phyloP scores from a whole-genome alignment of 225 moss, liverwort and hornwort genomes.

The Physcomitrellopsis africana region DNA sequence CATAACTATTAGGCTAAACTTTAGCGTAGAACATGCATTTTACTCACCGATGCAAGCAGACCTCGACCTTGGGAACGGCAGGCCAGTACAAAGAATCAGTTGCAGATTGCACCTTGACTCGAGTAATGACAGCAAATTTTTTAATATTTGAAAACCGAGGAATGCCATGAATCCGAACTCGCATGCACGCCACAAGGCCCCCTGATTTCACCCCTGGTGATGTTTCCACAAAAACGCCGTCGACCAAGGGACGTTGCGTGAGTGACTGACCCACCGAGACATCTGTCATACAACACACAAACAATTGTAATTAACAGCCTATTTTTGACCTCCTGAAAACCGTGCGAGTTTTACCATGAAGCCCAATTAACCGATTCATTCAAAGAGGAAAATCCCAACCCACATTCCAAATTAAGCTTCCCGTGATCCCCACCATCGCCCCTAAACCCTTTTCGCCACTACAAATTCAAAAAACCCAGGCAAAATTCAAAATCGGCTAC shows the following conservation, averaged over 20 bases:
- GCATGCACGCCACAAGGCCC: conserved; percentile 74
- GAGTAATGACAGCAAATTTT: conserved; percentile 72
- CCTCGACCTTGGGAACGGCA: conserved; percentile 61
- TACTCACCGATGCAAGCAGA: conserved; percentile 89
- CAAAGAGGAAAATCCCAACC: not conserved
- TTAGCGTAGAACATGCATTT: not conserved
- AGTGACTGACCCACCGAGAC: conserved; percentile 70
- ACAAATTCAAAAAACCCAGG: not conserved
- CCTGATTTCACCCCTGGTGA: conserved; percentile 63
- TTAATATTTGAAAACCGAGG: conserved; percentile 64
- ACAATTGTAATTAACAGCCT: conserved; percentile 1
- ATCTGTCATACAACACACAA: conserved; percentile 49
- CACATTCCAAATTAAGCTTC: not conserved
- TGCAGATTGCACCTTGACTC: conserved; percentile 68
- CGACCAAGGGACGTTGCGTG: conserved; percentile 58
- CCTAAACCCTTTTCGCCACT: conserved; percentile 25
- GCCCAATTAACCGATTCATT: not conserved
- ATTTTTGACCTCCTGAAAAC: not conserved
- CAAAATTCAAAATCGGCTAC: conserved; percentile 9
- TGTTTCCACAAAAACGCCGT: conserved; percentile 76
- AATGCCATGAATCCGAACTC: conserved; percentile 75
- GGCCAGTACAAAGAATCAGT: conserved; percentile 23
- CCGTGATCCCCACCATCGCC: not conserved
- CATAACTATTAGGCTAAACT: not conserved
- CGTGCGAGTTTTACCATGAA: too few relatives aligned